Evolutionary conservation across 192 early-diverging fungal species (phyloP).

Genomic region (Kickxella alabastrina): DNA sequence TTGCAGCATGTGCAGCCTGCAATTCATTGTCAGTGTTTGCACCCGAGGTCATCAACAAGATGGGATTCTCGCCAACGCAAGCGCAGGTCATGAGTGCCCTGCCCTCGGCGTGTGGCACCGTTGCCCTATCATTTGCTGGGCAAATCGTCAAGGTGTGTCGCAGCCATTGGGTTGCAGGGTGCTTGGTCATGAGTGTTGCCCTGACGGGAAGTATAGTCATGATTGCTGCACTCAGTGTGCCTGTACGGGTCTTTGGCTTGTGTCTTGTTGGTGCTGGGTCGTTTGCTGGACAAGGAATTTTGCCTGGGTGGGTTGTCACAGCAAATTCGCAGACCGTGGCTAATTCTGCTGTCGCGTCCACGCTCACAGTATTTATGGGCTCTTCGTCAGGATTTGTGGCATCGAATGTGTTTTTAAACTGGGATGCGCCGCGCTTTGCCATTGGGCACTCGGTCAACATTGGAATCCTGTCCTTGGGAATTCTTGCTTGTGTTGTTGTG

Average conservation of each 20-base stretch:
- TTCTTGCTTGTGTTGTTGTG: conserved; percentile 14
- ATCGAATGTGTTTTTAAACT: conserved; percentile 42
- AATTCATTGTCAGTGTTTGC: conserved; percentile 25
- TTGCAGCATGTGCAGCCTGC: conserved; percentile 23
- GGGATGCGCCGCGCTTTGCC: conserved; percentile 34
- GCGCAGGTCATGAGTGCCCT: conserved; percentile 46
- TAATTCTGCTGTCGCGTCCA: conserved; percentile 30
- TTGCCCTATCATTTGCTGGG: conserved; percentile 22
- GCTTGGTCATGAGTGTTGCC: not conserved
- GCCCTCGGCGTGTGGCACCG: conserved; percentile 26
- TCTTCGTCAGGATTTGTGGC: conserved; percentile 18
- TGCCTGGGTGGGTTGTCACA: conserved; percentile 40
- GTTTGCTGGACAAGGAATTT: conserved; percentile 23
- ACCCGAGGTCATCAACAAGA: too few species aligned
- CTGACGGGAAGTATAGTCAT: conserved; percentile 18
- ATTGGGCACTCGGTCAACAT: conserved; percentile 40
- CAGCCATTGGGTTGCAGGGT: conserved; percentile 27
- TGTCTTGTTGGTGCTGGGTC: too few species aligned
- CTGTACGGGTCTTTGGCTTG: conserved; percentile 26
- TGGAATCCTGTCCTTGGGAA: conserved; percentile 17
- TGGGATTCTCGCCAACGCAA: conserved; percentile 32
- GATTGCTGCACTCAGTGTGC: too few species aligned
- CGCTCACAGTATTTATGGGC: conserved; percentile 40
- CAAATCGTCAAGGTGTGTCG: conserved; percentile 13
- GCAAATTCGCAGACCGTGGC: conserved; percentile 34